Conservation (phyloP, 2,329 filamentous ascomycete genomes). For the Tolypocladium pustulatum region DNA sequence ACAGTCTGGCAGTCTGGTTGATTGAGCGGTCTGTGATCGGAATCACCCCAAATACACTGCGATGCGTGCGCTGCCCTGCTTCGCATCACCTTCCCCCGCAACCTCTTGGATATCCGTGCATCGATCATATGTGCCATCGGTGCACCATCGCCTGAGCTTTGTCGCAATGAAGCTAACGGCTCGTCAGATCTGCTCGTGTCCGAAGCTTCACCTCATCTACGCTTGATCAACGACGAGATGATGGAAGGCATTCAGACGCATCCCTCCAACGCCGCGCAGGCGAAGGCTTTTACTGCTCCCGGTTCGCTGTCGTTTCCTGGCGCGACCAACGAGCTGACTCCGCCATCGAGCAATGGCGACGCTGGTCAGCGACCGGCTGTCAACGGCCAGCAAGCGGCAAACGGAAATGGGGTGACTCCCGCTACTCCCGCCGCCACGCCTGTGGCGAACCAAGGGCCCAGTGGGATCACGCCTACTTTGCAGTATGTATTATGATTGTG, state of each 20-base stretch:
- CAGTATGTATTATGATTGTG: constrained; percentile 68
- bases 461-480: constrained; percentile 84
- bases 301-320: constrained; percentile 88
- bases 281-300: constrained; percentile 88
- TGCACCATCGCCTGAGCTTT: not conserved
- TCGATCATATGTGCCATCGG: not conserved
- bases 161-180: constrained; percentile 1
- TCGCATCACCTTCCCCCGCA: not conserved
- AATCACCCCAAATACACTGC: no score
- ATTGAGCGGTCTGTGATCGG: not conserved
- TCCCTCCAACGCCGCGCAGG: constrained; percentile 82
- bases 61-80: not conserved
- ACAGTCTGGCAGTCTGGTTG: not conserved
- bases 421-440: constrained; percentile 87
- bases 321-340: constrained; percentile 72
- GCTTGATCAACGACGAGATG: constrained; percentile 22
- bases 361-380: constrained; percentile 19
- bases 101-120: not conserved
- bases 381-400: constrained; percentile 46
- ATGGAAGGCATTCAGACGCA: constrained; percentile 92
- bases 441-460: constrained; percentile 69
- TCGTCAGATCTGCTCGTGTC: constrained; percentile 22
- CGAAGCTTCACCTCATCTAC: constrained; percentile 3
- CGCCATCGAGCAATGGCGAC: constrained; percentile 63
- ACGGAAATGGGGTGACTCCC: constrained; percentile 74